Percentiles rank a stretch among this genome's conserved stretches.
Evolutionary conservation across 1,284 basidiomycete species (phyloP).

Genomic region (Clitocybe nebularis): DNA sequence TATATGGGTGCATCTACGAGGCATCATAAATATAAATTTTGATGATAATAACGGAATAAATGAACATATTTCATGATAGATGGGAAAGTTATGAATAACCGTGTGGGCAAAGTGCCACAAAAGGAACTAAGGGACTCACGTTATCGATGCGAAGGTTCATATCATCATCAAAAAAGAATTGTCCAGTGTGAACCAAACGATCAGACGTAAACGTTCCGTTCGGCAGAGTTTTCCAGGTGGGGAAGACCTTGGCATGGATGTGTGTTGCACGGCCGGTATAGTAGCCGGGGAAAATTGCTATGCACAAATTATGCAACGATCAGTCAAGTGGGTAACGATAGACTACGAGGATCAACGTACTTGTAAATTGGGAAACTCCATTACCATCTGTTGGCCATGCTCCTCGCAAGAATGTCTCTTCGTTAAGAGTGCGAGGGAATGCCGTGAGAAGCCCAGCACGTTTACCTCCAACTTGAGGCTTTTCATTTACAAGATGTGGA

Average conservation of each 20-base stretch:
- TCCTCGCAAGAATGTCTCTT: slow-evolving; percentile 58
- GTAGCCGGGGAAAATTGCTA: slow-evolving; percentile 67
- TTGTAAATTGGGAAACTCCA: slow-evolving; percentile 63
- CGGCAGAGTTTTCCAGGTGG: slow-evolving; percentile 34
- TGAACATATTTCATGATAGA: background rate
- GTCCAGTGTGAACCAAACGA: slow-evolving; percentile 51
- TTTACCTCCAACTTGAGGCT: slow-evolving; percentile 41
- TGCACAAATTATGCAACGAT: background rate
- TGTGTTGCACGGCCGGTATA: slow-evolving; percentile 52
- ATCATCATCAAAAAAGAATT: slow-evolving; percentile 65
- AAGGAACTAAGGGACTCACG: slow-evolving; percentile 21
- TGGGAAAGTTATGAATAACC: background rate
- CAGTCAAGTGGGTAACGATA: slow-evolving; percentile 1
- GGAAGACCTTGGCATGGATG: slow-evolving; percentile 51
- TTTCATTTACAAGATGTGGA: slow-evolving; percentile 35
- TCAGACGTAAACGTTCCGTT: slow-evolving; percentile 45
- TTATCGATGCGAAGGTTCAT: slow-evolving; percentile 47
- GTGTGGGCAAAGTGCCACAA: background rate
- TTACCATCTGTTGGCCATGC: slow-evolving; percentile 65
- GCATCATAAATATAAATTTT: background rate
- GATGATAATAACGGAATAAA: background rate
- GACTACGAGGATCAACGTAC: slow-evolving; percentile 23
- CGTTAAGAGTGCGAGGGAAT: slow-evolving; percentile 35
- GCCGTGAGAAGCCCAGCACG: slow-evolving; percentile 37
- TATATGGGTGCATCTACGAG: slow-evolving; percentile 43